These are phyloP conservation scores for Castanea sativa DNA, from an alignment of 306 rosid species.

Conservation along the genomic window DNA sequence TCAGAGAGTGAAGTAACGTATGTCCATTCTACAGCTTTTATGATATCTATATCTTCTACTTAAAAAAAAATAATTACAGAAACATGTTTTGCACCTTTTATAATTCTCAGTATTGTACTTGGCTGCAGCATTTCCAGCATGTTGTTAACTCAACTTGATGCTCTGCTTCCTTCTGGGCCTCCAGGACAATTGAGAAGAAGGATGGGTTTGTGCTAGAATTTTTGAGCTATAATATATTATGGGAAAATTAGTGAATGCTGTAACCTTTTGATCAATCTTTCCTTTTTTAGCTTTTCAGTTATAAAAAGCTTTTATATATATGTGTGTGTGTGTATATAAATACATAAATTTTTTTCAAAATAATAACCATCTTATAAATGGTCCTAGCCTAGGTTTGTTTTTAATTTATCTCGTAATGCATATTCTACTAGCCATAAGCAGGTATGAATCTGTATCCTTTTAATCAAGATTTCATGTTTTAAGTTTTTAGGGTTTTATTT, in stretches of 20 bases:
- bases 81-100: constrained; percentile 1
- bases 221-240: background rate
- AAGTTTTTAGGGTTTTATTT: background rate
- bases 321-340: no score
- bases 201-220: constrained; percentile 56
- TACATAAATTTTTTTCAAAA: background rate
- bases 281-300: background rate
- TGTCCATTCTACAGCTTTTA: constrained; percentile 24
- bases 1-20: constrained; percentile 80
- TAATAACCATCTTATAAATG: background rate
- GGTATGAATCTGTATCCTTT: background rate
- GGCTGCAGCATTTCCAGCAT: constrained; percentile 58
- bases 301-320: no score
- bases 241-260: constrained; percentile 4
- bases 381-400: constrained; percentile 3
- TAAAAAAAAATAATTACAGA: no score
- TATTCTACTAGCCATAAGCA: background rate
- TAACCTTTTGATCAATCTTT: background rate
- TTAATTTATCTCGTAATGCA: background rate
- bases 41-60: constrained; percentile 9
- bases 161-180: constrained; percentile 71
- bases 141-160: constrained; percentile 69
- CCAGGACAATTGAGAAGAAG: constrained; percentile 82
- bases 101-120: constrained; percentile 26
- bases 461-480: background rate